A percentile compares a stretch with the other conserved stretches of the same genome.
phyloP scores from a whole-genome alignment of 2,329 filamentous ascomycete species.

The Grosmannia serpens region DNA sequence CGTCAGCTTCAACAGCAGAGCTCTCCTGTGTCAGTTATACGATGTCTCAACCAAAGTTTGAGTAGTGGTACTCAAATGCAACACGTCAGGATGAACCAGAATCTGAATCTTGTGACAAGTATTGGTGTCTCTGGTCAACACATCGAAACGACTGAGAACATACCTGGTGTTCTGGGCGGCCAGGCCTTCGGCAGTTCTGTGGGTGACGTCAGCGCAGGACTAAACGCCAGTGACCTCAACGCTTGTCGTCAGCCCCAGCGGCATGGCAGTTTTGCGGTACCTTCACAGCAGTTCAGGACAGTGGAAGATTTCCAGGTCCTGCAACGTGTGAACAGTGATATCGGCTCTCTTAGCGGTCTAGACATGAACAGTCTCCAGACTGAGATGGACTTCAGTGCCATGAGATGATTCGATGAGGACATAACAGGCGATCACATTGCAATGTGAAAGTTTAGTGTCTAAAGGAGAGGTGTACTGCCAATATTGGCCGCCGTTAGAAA shows the following conservation, averaged over 20 bases:
- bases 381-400: constrained; percentile 28
- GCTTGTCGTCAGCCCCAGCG: constrained; percentile 25
- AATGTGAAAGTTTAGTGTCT: neutral
- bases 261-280: constrained; percentile 27
- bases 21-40: constrained; percentile 21
- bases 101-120: constrained; percentile 3
- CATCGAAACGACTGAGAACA: constrained; percentile 2
- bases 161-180: neutral
- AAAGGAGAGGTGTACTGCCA: neutral
- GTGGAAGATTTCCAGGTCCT: constrained; percentile 39
- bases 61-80: constrained; percentile 16
- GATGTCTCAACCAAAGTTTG: constrained; percentile 20
- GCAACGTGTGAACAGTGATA: constrained; percentile 32
- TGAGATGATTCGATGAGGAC: constrained; percentile 18
- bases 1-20: constrained; percentile 16
- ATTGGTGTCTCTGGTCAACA: constrained; percentile 1
- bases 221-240: constrained; percentile 16
- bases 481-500: neutral
- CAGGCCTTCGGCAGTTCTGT: constrained; percentile 10
- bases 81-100: constrained; percentile 6
- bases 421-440: neutral
- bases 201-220: constrained; percentile 13
- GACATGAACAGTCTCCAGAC: constrained; percentile 24
- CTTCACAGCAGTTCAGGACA: constrained; percentile 28
- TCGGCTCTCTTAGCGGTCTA: constrained; percentile 21